These are phyloP conservation scores for Populus deltoides DNA, from an alignment of 345 rosid species.

Conservation along the genomic window DNA sequence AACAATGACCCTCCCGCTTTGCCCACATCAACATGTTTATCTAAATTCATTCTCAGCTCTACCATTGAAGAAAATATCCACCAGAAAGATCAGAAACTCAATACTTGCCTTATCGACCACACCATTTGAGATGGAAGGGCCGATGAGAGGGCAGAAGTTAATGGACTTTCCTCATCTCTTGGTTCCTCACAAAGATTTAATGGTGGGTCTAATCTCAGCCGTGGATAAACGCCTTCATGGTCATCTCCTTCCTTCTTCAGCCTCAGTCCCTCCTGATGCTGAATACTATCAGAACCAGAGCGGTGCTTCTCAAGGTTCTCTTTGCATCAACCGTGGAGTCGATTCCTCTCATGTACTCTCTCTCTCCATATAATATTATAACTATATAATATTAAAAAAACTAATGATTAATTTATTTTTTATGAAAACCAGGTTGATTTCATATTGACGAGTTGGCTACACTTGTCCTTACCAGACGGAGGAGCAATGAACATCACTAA, in stretches of 20 bases:
- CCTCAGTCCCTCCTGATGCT: conserved; percentile 22
- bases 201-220: conserved; percentile 18
- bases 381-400: too few species aligned
- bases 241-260: conserved; percentile 24
- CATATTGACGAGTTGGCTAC: conserved; percentile 25
- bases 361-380: background rate
- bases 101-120: too few species aligned
- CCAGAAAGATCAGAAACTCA: too few species aligned
- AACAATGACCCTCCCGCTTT: too few species aligned
- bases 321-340: conserved; percentile 15
- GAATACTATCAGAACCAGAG: conserved; percentile 16
- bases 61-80: too few species aligned
- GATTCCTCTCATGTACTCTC: conserved; percentile 19
- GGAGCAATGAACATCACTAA: conserved; percentile 17
- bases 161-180: conserved; percentile 23
- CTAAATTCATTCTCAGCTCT: too few species aligned
- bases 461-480: conserved; percentile 12
- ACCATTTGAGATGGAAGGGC: too few species aligned
- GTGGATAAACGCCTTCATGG: conserved; percentile 14
- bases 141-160: background rate
- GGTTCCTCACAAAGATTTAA: conserved; percentile 12
- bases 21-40: too few species aligned
- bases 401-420: background rate
- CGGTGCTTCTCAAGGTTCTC: conserved; percentile 18
- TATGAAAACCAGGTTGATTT: conserved; percentile 19